Evolutionary conservation across 331 rosid species (phyloP).

Genomic region (Prunus yedoensis): DNA sequence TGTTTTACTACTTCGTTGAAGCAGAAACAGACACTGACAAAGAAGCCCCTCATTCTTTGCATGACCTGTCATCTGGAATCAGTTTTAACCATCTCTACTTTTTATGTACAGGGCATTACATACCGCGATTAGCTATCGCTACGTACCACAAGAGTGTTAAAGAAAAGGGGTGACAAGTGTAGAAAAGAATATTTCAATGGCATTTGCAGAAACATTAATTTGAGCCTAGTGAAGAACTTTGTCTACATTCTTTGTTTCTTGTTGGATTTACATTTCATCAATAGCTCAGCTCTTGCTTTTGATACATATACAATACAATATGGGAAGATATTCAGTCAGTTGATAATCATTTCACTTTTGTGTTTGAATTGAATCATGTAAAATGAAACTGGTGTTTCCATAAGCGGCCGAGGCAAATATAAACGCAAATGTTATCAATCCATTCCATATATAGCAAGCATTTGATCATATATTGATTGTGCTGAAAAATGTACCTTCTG

Average conservation of each 20-base stretch:
- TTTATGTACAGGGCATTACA: slow-evolving; percentile 67
- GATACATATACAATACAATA: neutral
- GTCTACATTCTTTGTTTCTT: neutral
- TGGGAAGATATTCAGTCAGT: neutral
- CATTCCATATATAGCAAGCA: too few species aligned
- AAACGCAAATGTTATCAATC: too few species aligned
- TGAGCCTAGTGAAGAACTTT: neutral
- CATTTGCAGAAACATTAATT: neutral
- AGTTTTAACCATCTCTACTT: too few species aligned
- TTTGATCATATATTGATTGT: too few species aligned
- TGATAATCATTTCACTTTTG: neutral
- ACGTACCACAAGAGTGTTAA: slow-evolving; percentile 27
- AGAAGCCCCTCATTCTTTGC: too few species aligned
- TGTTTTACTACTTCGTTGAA: too few species aligned
- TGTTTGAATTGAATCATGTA: neutral
- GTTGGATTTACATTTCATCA: neutral
- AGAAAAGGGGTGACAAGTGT: neutral
- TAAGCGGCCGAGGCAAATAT: too few species aligned
- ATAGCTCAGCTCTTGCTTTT: neutral
- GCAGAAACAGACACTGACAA: too few species aligned
- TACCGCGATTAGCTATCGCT: slow-evolving; percentile 70
- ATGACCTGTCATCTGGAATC: too few species aligned
- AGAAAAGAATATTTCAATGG: neutral
- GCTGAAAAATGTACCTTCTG: too few species aligned
- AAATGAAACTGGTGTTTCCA: neutral